Evolutionary conservation across 345 rosid species (phyloP).

Genomic region (Salix koriyanagi): DNA sequence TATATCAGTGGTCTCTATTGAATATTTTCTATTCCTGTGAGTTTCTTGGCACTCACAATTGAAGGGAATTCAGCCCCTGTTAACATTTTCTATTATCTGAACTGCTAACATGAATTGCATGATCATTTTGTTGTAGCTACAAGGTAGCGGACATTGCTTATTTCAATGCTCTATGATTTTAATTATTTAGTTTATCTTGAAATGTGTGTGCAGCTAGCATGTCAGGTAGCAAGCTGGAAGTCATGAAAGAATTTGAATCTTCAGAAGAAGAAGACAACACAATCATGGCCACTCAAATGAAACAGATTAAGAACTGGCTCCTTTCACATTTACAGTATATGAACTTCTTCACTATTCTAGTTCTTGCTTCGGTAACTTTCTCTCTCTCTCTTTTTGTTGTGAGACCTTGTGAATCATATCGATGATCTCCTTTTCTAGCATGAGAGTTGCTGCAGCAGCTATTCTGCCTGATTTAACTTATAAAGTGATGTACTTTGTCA

Average conservation of each 20-base stretch:
- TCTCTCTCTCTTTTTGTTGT: neutral
- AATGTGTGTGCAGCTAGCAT: conserved; percentile 47
- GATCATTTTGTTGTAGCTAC: neutral
- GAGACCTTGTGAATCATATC: neutral
- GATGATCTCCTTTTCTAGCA: neutral
- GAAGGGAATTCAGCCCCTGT: neutral
- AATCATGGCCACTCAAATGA: conserved; percentile 46
- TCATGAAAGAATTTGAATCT: conserved; percentile 68
- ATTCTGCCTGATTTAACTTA: neutral
- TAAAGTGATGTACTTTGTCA: neutral
- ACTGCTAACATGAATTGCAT: neutral
- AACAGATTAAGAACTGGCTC: conserved; percentile 57
- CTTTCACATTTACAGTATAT: conserved; percentile 66
- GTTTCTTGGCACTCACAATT: neutral
- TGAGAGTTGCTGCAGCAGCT: neutral
- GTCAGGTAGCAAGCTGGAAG: conserved; percentile 62
- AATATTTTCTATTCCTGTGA: neutral
- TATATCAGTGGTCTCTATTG: neutral
- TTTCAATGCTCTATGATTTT: neutral
- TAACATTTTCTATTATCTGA: neutral
- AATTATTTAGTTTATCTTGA: neutral
- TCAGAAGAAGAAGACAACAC: conserved; percentile 61
- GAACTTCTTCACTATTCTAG: conserved; percentile 83
- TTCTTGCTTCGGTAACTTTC: conserved; percentile 79
- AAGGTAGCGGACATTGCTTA: neutral